Base-by-base conservation (phyloP, 2,329 filamentous ascomycete species). In the Pseudocercospora fuligena region DNA sequence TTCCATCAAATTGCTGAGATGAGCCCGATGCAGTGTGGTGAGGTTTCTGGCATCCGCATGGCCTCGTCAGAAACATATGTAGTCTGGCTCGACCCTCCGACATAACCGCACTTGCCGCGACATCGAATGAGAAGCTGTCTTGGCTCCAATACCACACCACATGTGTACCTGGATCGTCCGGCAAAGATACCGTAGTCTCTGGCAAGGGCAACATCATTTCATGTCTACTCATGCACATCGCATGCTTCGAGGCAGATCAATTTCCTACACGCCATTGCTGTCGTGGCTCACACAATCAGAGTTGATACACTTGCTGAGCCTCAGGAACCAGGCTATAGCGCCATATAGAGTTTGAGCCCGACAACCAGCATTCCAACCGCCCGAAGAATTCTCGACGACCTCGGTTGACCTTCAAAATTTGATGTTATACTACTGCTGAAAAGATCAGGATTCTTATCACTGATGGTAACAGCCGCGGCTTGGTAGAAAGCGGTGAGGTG, bases 51-150 rank as follows among this genome's bases (percentile, higher is more conserved):
- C 31, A 27, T 65, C 60, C 62, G 63, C 66, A 61, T 53, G n/a
- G 56, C 49, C 60, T 51, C 56, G 57, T 31, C 46, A 33, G 31
- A 56, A 60, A 47, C 66, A 65, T 65, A 61, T 60, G 66, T 65
- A 63, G 43, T 66, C 57, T 46, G 43, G 47, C 36, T 16, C 56
- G 29, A 21, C 31, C 19, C 49, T 64, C 68, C 68, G 68, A 61
- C 64, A 53, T 58, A 53, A 54, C 68, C 68, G 66, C 53, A 46
- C 23, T 67, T 63, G 49, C 67, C 67, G 61, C 23, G 36, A 49
- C 33, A 57, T 47, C 61, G 49, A 69, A 46, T 65, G 46, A 66
- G 36, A 66, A 47, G 58, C 61, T 23, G 47, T 40, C 53, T 54
- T 65, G 63, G 47, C 56, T 27, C 63, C 63, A 57, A 61, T 61